Evolutionary conservation across 2,329 filamentous ascomycete genomes (phyloP).

Genomic region (Botrytis pseudocinerea): DNA sequence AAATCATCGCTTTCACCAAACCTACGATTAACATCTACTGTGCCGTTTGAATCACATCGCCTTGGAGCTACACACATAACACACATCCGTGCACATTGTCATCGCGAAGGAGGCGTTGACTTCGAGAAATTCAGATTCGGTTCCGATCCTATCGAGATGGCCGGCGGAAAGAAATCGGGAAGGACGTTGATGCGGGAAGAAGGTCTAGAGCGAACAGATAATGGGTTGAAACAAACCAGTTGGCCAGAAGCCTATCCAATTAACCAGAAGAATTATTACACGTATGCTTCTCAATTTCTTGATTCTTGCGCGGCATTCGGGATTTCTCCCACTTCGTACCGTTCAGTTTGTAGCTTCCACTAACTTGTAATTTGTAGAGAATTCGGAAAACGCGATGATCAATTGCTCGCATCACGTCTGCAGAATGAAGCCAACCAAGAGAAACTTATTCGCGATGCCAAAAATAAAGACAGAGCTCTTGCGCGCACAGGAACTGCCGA

Average conservation of each 20-base stretch:
- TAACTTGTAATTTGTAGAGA: constrained; percentile 57
- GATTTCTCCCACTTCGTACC: not conserved
- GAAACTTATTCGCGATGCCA: constrained; percentile 78
- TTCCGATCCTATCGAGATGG: constrained; percentile 32
- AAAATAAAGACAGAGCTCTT: constrained; percentile 82
- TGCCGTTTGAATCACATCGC: not conserved
- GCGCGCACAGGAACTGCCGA: constrained; percentile 73
- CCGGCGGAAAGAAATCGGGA: constrained; percentile 41
- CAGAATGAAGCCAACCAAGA: constrained; percentile 86
- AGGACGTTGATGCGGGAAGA: constrained; percentile 43
- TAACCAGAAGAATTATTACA: constrained; percentile 99
- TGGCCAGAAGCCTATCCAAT: constrained; percentile 94
- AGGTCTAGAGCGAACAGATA: constrained; percentile 93
- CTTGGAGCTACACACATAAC: not conserved
- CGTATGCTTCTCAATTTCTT: constrained; percentile 56
- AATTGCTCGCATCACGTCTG: constrained; percentile 84
- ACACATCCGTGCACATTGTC: not conserved
- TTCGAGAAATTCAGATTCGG: not conserved
- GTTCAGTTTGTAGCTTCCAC: not conserved
- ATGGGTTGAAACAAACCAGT: constrained; percentile 92
- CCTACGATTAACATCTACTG: not conserved
- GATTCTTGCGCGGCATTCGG: not conserved
- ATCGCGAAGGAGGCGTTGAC: not conserved
- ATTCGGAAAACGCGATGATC: constrained; percentile 97
- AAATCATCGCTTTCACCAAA: not conserved